Base-by-base conservation (phyloP, 129 eudicot genomes). In the Flaveria ramosissima region DNA sequence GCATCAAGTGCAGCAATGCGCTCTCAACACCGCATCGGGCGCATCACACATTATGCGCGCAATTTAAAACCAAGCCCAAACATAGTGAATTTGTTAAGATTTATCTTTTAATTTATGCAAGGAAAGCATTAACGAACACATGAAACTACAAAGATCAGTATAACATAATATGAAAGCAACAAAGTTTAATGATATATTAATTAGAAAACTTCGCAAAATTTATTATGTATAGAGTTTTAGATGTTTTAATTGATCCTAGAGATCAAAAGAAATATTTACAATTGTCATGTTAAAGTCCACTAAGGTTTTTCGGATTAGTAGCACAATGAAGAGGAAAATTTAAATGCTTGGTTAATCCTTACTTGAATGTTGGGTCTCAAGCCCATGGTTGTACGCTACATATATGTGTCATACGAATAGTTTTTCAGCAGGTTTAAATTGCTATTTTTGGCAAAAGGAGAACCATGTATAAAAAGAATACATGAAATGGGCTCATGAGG, bases 31-130 rank as follows among this genome's bases (percentile, higher is more conserved):
- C 7, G 7, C 6, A 36, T 36, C 41, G 8, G 7, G 41, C 7
- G 41, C 41, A 36, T 36, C 41, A 36, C 41, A 36, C 7, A 36
- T 36, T 4, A 36, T 36, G 41, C 41, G 41, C 41, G 24, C 23
- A 7, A 55, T 17, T 19, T 23, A 55, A 55, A 17, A 55, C 20
- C 2, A n/a, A 55, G 20, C 24, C 26, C 61, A 55, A 55, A 17
- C 61, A 55, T 55, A 55, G 26, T 55, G 26, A 55, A 55, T 55
- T 55, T 23, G 61, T 55, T 55, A 55, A 55, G 11, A 55, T 55
- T 55, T 23, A 55, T 19, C 12, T 55, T 55, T 55, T 55, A 23
- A 55, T 55, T 55, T 17, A 50, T 50, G 19, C 16, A 14, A 50
- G n/a, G n/a, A 50, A 50, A 50, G 55, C 55, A 50, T 36, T 36